phyloP scores from a whole-genome alignment of 2,329 filamentous ascomycete species.

The Microascus cirrosus region DNA sequence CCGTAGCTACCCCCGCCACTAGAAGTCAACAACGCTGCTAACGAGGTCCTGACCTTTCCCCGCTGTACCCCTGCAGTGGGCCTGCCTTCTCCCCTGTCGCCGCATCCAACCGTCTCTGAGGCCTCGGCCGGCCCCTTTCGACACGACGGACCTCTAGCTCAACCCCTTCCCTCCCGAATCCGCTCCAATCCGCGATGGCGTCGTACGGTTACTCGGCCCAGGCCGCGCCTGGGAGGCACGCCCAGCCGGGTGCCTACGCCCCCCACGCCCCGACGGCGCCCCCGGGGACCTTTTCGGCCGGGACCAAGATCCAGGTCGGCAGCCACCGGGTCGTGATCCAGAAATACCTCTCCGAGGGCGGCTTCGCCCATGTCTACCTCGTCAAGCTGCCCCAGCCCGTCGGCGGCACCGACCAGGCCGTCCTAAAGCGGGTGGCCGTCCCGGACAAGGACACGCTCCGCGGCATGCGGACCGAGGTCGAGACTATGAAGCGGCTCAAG shows the following conservation, averaged over 20 bases:
- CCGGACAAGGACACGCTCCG: constrained; percentile 90
- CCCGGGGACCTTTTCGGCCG: constrained; percentile 81
- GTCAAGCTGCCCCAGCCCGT: constrained; percentile 73
- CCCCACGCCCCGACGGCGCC: constrained; percentile 36
- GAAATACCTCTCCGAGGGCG: constrained; percentile 94
- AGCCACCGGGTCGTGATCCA: constrained; percentile 87
- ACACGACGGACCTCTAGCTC: neutral
- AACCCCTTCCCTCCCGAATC: neutral
- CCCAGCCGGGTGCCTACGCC: constrained; percentile 28
- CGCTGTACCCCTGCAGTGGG: neutral
- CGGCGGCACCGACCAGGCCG: constrained; percentile 68
- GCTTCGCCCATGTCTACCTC: constrained; percentile 96
- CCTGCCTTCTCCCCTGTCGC: neutral
- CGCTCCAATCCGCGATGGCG: constrained; percentile 18
- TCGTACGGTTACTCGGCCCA: constrained; percentile 26
- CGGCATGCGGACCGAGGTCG: constrained; percentile 95
- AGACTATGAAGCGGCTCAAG: constrained; percentile 99
- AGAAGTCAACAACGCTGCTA: neutral
- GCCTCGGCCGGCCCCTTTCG: neutral
- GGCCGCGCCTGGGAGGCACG: constrained; percentile 19
- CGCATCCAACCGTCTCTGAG: neutral
- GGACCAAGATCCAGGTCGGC: constrained; percentile 95
- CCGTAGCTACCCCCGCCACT: constrained; percentile 1
- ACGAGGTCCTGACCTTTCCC: neutral
- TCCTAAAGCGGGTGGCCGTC: constrained; percentile 90